These are phyloP conservation scores for Rhizopogon rudus DNA, from an alignment of 768 basidiomycete genomes.

Conservation along the genomic window DNA sequence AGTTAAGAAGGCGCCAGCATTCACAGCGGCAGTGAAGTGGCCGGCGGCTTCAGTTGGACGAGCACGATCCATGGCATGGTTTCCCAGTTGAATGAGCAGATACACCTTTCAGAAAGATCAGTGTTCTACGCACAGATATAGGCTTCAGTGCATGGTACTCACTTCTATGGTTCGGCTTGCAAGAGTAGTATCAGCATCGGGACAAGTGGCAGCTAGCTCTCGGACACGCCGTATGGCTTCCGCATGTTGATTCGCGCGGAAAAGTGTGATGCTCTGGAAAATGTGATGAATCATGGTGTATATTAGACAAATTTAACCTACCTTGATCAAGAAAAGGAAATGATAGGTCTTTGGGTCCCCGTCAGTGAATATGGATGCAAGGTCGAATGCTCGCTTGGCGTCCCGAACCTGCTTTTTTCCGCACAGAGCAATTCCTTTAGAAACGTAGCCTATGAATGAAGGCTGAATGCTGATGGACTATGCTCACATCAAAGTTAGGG, in stretches of 20 bases:
- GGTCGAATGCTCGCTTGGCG: neutral
- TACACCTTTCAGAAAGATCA: too few species aligned
- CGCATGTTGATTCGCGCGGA: neutral
- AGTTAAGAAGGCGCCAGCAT: too few species aligned
- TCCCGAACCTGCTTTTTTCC: neutral
- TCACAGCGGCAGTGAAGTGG: too few species aligned
- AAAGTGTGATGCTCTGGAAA: neutral
- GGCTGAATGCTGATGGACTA: neutral
- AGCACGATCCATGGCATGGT: too few species aligned
- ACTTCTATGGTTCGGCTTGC: neutral
- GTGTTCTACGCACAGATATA: too few species aligned
- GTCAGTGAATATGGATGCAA: neutral
- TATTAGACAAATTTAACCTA: neutral
- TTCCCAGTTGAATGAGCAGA: too few species aligned
- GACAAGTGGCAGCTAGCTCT: too few species aligned
- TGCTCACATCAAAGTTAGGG: too few species aligned
- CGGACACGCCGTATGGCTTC: neutral
- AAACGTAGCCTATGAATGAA: neutral
- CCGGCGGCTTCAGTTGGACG: too few species aligned
- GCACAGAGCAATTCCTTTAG: neutral
- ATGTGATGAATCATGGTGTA: neutral
- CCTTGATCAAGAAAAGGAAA: neutral
- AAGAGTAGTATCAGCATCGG: neutral
- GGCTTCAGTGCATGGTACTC: too few species aligned
- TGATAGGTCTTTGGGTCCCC: neutral